phyloP scores from a whole-genome alignment of 1,139 yeast species.

The Candida tropicalis region DNA sequence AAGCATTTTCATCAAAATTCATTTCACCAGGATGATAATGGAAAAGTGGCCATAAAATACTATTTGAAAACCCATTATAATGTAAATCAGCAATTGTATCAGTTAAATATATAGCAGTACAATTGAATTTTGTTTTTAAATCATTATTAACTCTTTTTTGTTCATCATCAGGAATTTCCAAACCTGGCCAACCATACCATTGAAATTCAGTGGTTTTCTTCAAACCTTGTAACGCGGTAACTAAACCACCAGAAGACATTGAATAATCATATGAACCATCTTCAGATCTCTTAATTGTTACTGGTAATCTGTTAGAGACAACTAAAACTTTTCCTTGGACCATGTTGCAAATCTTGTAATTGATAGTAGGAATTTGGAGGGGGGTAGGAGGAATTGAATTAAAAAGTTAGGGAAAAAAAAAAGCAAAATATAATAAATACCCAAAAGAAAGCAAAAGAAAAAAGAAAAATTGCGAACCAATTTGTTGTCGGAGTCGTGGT shows the following conservation, averaged over 20 bases:
- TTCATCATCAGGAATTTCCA: constrained; percentile 81
- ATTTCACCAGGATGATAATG: constrained; percentile 99
- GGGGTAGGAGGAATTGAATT: not conserved
- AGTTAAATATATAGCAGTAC: constrained; percentile 84
- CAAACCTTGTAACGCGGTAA: constrained; percentile 91
- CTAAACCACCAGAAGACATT: constrained; percentile 97
- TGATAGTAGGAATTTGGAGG: not conserved
- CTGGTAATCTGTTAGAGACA: constrained; percentile 93
- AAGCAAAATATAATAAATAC: too few relatives aligned
- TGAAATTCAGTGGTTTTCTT: constrained; percentile 84
- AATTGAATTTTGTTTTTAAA: constrained; percentile 74
- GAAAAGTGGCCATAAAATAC: constrained; percentile 94
- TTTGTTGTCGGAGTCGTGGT: constrained; percentile 2
- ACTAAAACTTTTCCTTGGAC: constrained; percentile 75
- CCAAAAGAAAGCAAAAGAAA: not conserved
- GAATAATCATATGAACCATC: constrained; percentile 67
- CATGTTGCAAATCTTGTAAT: constrained; percentile 18
- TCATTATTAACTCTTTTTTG: constrained; percentile 70
- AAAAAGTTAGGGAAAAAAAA: too few relatives aligned
- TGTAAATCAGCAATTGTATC: constrained; percentile 94
- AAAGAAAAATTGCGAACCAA: too few relatives aligned
- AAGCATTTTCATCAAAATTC: constrained; percentile 95
- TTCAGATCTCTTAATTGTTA: constrained; percentile 72
- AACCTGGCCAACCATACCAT: constrained; percentile 99
- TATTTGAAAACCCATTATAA: constrained; percentile 93